Evolutionary conservation across 1,284 basidiomycete species (phyloP).

Genomic region (Apiotrichum siamense): DNA sequence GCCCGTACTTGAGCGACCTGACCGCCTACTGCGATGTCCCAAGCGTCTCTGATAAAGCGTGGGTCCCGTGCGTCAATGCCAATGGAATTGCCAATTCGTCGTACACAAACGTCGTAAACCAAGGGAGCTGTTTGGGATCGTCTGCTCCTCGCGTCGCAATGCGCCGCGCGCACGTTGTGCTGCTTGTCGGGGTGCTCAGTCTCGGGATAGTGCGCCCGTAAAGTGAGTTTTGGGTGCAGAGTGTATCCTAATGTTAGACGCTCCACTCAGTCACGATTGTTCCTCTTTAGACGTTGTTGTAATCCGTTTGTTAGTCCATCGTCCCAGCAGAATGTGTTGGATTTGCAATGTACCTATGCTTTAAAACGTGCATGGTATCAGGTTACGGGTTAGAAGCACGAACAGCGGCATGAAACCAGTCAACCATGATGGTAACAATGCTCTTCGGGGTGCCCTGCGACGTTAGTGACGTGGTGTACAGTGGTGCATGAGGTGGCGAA

Average conservation of each 20-base stretch:
- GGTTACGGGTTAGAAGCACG: background rate
- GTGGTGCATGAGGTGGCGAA: no score
- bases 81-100: background rate
- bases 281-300: background rate
- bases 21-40: background rate
- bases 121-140: background rate
- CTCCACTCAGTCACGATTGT: background rate
- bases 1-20: background rate
- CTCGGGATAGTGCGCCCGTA: background rate
- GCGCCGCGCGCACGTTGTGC: background rate
- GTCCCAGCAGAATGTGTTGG: no score
- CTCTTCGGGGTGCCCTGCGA: background rate
- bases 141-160: background rate
- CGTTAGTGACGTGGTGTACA: background rate
- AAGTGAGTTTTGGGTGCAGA: no score
- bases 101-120: background rate
- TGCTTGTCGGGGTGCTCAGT: background rate
- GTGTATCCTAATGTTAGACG: background rate
- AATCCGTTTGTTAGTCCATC: no score
- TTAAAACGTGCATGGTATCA: no score
- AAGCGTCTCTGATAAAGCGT: no score
- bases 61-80: background rate
- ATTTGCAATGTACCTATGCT: no score
- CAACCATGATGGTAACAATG: background rate
- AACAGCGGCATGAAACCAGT: constrained; percentile 1